phyloP scores from a whole-genome alignment of 1,284 basidiomycete species.

The Lentinula novae-zelandiae region DNA sequence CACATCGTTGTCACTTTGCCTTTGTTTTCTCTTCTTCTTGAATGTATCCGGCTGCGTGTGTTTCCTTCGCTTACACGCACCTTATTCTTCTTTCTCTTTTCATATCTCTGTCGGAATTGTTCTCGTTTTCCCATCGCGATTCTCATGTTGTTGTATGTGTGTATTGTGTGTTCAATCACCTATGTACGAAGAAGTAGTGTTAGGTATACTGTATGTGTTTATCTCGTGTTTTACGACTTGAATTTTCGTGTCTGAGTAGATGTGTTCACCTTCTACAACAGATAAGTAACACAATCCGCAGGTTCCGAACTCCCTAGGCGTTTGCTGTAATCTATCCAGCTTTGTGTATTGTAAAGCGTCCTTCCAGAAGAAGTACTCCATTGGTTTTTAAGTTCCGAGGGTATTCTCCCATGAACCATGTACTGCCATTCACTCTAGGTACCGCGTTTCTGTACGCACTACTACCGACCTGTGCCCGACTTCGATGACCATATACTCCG shows the following conservation, averaged over 20 bases:
- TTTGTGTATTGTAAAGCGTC: background rate
- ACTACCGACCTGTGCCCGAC: background rate
- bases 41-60: background rate
- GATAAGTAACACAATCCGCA: background rate
- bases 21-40: background rate
- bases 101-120: background rate
- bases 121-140: background rate
- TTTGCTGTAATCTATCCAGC: background rate
- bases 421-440: background rate
- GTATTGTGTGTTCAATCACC: background rate
- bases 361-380: background rate
- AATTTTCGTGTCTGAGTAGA: background rate
- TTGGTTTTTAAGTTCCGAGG: background rate
- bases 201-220: background rate
- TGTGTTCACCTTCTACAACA: background rate
- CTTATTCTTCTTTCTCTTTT: background rate
- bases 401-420: background rate
- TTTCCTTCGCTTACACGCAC: background rate
- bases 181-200: background rate
- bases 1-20: background rate
- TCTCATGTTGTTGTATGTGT: background rate
- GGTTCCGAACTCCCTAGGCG: background rate
- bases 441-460: background rate
- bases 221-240: background rate
- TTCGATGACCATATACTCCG: background rate